Conservation (phyloP, 2,329 filamentous ascomycete genomes). For the Aspergillus fischeri region DNA sequence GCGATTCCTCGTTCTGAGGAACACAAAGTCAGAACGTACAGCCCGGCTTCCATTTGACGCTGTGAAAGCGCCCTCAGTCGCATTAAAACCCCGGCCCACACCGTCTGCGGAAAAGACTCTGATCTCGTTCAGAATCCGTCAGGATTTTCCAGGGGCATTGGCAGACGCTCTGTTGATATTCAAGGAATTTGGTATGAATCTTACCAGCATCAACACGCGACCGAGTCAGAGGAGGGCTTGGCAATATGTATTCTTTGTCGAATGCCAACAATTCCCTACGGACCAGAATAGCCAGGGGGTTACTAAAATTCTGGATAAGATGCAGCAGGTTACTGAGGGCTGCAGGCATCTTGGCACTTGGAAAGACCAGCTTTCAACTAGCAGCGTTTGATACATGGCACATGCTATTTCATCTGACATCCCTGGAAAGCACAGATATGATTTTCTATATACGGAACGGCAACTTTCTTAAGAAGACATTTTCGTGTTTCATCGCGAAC, state of each 20-base stretch:
- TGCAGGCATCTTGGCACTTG: slow-evolving; percentile 41
- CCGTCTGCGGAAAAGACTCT: slow-evolving; percentile 58
- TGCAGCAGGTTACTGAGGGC: slow-evolving; percentile 35
- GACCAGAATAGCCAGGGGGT: slow-evolving; percentile 26
- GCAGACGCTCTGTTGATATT: slow-evolving; percentile 79
- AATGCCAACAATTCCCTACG: slow-evolving; percentile 63
- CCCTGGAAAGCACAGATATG: neutral
- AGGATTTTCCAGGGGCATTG: slow-evolving; percentile 73
- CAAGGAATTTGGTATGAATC: slow-evolving; percentile 65
- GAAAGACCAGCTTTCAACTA: slow-evolving; percentile 28
- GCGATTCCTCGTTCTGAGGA: slow-evolving; percentile 44
- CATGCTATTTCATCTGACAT: neutral
- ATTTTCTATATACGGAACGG: neutral
- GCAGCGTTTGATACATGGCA: neutral
- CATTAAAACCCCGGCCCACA: neutral
- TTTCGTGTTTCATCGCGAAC: neutral
- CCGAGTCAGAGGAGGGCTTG: slow-evolving; percentile 72
- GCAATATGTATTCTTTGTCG: slow-evolving; percentile 93
- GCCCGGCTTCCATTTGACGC: slow-evolving; percentile 15
- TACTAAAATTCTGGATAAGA: slow-evolving; percentile 27
- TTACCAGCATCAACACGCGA: slow-evolving; percentile 86
- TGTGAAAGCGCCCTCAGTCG: slow-evolving; percentile 5
- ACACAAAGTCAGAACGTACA: slow-evolving; percentile 27
- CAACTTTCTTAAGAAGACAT: neutral
- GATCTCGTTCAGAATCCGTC: slow-evolving; percentile 77